Base-by-base conservation (phyloP, 2,329 filamentous ascomycete genomes). In the Aspergillus eucalypticola region DNA sequence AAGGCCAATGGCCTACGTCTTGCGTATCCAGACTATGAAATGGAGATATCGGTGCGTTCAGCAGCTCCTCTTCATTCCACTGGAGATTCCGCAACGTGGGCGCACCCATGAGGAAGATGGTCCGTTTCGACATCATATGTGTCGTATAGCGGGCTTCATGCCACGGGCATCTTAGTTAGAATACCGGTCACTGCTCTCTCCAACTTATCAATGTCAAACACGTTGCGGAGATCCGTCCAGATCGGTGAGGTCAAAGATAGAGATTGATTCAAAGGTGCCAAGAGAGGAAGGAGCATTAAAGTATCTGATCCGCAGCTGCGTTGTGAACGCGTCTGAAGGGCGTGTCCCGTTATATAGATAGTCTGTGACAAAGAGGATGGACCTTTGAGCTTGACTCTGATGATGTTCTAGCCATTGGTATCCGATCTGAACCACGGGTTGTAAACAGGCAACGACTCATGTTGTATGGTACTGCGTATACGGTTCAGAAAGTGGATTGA, bases 91-190 rank as follows among this genome's bases (percentile, higher is more conserved):
- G 75, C 29, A 76, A 70, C 35, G 81, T 74, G 2, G 89, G 89
- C n/a, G 88, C 87, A 23, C 89, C 89, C 56, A 83, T 80, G 58
- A 88, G 74, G 61, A 86, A 80, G 56, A 85, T 81, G 66, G 68
- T 64, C 59, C 67, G 75, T 48, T 48, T 60, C 27, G 71, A 53
- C 74, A 77, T 76, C 25, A 21, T 60, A 39, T 41, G 35, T 35
- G 44, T 17, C 17, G 38, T 21, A 54, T 8, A 25, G 48, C 5
- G 10, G 46, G n/a, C 11, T 50, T 21, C 19, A 35, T 50, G 42
- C 42, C 59, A 61, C 63, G 21, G 58, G 41, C 46, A 35, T 42
- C 17, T 42, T n/a, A 27, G 2, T n/a, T n/a, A 15, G 10, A 41
- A 23, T 6, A 13, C 11, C 53, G 11, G 32, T 23, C 11, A 23